Evolutionary conservation across 306 rosid genomes (phyloP).

Genomic region (Coriaria nepalensis): DNA sequence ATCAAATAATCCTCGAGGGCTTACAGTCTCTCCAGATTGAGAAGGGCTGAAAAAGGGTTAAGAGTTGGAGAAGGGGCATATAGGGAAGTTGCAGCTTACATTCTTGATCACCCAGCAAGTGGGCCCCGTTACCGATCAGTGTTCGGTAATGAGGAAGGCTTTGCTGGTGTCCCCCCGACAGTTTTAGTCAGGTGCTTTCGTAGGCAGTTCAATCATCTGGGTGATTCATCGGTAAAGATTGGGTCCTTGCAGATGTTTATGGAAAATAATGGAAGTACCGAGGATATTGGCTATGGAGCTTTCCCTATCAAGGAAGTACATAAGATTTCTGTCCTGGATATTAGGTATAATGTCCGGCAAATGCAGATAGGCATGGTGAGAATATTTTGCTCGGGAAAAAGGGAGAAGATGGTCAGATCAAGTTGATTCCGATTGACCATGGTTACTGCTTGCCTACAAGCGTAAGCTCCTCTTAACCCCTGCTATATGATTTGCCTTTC

Average conservation of each 20-base stretch:
- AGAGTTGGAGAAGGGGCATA: constrained; percentile 77
- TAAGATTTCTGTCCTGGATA: constrained; percentile 72
- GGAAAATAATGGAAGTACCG: constrained; percentile 79
- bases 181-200: constrained; percentile 56
- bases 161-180: constrained; percentile 91
- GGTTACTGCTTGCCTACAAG: constrained; percentile 93
- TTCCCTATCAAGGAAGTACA: constrained; percentile 82
- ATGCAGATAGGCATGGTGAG: constrained; percentile 92
- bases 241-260: constrained; percentile 92
- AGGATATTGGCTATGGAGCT: constrained; percentile 81
- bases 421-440: constrained; percentile 85
- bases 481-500: too few relatives aligned
- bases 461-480: constrained; percentile 55
- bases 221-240: constrained; percentile 47
- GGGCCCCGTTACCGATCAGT: constrained; percentile 43
- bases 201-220: constrained; percentile 51
- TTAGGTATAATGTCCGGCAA: constrained; percentile 75
- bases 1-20: constrained; percentile 62
- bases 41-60: constrained; percentile 79
- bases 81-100: constrained; percentile 87
- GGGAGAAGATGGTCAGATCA: constrained; percentile 35
- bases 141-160: constrained; percentile 47
- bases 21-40: constrained; percentile 55
- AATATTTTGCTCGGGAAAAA: constrained; percentile 57
- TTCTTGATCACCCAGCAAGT: constrained; percentile 73